A percentile compares a stretch with the other conserved stretches of the same genome.
phyloP scores from a whole-genome alignment of 2,329 filamentous ascomycete species.

The Cladorrhinum sp. region DNA sequence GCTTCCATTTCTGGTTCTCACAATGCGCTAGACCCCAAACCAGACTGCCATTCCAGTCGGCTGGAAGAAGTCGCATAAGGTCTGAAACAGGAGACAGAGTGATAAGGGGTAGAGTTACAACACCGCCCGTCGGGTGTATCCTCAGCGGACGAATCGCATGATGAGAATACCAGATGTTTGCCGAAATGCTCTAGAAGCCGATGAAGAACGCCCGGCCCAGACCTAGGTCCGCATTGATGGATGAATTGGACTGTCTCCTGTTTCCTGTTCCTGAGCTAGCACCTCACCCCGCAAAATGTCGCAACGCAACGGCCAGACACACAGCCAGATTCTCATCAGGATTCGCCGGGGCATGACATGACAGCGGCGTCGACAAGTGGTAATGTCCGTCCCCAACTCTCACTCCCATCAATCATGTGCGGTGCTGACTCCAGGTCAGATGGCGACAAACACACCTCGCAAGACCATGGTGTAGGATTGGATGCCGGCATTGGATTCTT shows the following conservation, averaged over 20 bases:
- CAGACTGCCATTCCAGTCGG: constrained; percentile 14
- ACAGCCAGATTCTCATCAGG: neutral
- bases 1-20: constrained; percentile 9
- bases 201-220: constrained; percentile 15
- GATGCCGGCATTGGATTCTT: constrained; percentile 26
- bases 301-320: too few species aligned
- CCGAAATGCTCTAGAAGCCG: constrained; percentile 22
- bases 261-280: neutral
- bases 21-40: constrained; percentile 19
- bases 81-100: constrained; percentile 23
- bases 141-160: constrained; percentile 12
- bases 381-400: neutral
- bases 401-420: neutral
- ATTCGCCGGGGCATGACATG: neutral
- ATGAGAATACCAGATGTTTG: neutral
- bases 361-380: neutral
- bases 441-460: constrained; percentile 10
- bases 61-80: constrained; percentile 18
- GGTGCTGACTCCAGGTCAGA: neutral
- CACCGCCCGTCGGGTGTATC: neutral
- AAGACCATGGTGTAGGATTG: constrained; percentile 14
- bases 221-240: neutral
- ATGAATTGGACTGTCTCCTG: neutral
- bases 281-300: neutral
- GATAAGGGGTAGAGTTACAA: constrained; percentile 7